phyloP scores from a whole-genome alignment of 2,329 filamentous ascomycete species.

The Lecanosticta acicola region DNA sequence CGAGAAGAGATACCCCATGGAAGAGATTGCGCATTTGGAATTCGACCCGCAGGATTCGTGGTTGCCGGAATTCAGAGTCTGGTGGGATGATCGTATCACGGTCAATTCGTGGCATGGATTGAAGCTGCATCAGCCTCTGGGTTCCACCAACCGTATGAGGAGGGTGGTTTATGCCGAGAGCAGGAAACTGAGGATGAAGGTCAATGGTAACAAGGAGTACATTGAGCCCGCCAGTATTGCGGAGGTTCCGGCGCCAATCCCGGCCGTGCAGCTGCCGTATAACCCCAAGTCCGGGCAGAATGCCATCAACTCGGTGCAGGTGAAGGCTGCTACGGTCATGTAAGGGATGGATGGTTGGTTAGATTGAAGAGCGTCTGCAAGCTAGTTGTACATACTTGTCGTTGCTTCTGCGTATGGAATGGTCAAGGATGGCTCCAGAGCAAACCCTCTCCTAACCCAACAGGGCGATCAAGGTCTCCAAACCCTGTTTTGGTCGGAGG shows the following conservation, averaged over 20 bases:
- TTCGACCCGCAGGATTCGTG: slow-evolving; percentile 38
- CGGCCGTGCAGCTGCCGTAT: slow-evolving; percentile 24
- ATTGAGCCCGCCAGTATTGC: slow-evolving; percentile 34
- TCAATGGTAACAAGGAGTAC: slow-evolving; percentile 39
- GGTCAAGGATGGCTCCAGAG: too few species aligned
- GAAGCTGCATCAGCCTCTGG: slow-evolving; percentile 36
- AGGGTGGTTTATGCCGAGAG: slow-evolving; percentile 39
- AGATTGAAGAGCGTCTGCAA: too few species aligned
- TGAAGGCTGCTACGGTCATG: neutral
- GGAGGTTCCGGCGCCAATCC: slow-evolving; percentile 35
- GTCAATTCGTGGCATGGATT: slow-evolving; percentile 39
- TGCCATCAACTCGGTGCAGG: slow-evolving; percentile 18
- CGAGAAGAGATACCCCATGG: slow-evolving; percentile 30
- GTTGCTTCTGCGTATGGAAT: too few species aligned
- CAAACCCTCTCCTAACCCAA: too few species aligned
- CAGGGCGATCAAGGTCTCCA: too few species aligned
- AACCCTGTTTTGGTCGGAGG: too few species aligned
- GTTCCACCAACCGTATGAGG: slow-evolving; percentile 38
- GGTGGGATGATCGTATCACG: slow-evolving; percentile 39
- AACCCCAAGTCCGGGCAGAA: slow-evolving; percentile 22
- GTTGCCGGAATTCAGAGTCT: slow-evolving; percentile 37
- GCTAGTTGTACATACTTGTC: too few species aligned
- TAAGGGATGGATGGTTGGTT: too few species aligned
- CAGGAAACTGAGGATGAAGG: slow-evolving; percentile 35
- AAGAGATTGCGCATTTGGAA: slow-evolving; percentile 33